These are phyloP conservation scores for Chondrostereum purpureum DNA, from an alignment of 1,284 basidiomycete genomes.

Conservation along the genomic window DNA sequence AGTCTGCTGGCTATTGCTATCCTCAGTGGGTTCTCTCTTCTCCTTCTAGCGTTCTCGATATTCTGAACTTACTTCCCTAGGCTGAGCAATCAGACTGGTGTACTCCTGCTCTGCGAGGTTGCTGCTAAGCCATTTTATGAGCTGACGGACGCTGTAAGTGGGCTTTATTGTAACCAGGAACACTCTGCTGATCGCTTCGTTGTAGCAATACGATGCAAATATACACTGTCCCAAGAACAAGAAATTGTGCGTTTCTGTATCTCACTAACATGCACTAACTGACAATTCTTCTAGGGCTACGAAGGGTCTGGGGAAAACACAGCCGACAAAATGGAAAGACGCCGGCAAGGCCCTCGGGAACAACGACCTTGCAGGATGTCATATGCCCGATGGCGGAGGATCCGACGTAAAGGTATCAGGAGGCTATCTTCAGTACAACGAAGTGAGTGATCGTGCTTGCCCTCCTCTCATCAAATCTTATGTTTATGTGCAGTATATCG, in stretches of 20 bases:
- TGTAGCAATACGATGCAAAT: constrained; percentile 42
- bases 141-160: constrained; percentile 27
- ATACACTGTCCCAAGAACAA: constrained; percentile 34
- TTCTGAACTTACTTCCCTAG: constrained; percentile 23
- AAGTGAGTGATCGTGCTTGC: constrained; percentile 26
- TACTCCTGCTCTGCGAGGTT: constrained; percentile 54
- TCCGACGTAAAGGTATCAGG: constrained; percentile 32
- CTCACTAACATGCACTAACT: constrained; percentile 2
- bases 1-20: constrained; percentile 56
- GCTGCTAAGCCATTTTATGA: constrained; percentile 51
- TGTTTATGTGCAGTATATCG: constrained; percentile 30
- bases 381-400: constrained; percentile 52
- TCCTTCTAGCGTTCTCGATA: constrained; percentile 3
- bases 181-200: neutral
- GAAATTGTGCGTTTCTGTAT: constrained; percentile 16
- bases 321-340: constrained; percentile 55
- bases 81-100: constrained; percentile 42
- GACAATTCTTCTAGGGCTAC: constrained; percentile 26
- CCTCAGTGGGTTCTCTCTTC: constrained; percentile 31
- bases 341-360: constrained; percentile 47
- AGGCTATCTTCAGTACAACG: constrained; percentile 43
- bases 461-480: constrained; percentile 1
- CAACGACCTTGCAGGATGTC: constrained; percentile 42
- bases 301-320: constrained; percentile 45
- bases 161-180: neutral